Conservation (phyloP, 805 yeast genomes). For the Lachancea thermotolerans region DNA sequence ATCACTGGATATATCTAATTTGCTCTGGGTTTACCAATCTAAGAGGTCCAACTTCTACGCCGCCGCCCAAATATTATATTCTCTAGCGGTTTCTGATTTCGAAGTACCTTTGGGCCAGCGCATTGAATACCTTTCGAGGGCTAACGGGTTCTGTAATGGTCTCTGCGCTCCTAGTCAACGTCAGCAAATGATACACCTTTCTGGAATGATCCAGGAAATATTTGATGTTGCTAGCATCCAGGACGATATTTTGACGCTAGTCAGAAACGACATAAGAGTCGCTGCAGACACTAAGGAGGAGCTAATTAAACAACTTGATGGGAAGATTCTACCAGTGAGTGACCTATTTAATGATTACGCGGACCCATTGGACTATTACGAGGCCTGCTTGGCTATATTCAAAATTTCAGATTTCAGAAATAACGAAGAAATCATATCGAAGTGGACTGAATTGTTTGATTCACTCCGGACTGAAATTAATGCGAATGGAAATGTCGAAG, state of each 20-base stretch:
- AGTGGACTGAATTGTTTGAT: slow-evolving; percentile 72
- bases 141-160: slow-evolving; percentile 87
- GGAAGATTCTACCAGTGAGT: slow-evolving; percentile 60
- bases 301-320: slow-evolving; percentile 50
- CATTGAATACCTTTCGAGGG: slow-evolving; percentile 83
- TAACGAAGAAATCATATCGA: slow-evolving; percentile 68
- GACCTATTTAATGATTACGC: slow-evolving; percentile 82
- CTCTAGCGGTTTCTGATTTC: slow-evolving; percentile 68
- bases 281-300: slow-evolving; percentile 41
- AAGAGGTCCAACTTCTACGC: slow-evolving; percentile 68
- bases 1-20: slow-evolving; percentile 55
- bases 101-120: slow-evolving; percentile 62
- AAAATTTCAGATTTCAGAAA: slow-evolving; percentile 81
- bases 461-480: slow-evolving; percentile 34
- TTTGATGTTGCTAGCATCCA: slow-evolving; percentile 85
- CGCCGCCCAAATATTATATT: slow-evolving; percentile 78
- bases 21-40: slow-evolving; percentile 85
- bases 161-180: slow-evolving; percentile 68
- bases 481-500: slow-evolving; percentile 24
- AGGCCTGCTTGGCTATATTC: slow-evolving; percentile 69
- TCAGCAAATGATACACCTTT: slow-evolving; percentile 66
- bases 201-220: slow-evolving; percentile 65
- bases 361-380: slow-evolving; percentile 82
- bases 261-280: slow-evolving; percentile 44
- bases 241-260: slow-evolving; percentile 40